These are phyloP conservation scores for Sphaerosporella brunnea DNA, from an alignment of 495 filamentous ascomycete genomes.

Conservation along the genomic window DNA sequence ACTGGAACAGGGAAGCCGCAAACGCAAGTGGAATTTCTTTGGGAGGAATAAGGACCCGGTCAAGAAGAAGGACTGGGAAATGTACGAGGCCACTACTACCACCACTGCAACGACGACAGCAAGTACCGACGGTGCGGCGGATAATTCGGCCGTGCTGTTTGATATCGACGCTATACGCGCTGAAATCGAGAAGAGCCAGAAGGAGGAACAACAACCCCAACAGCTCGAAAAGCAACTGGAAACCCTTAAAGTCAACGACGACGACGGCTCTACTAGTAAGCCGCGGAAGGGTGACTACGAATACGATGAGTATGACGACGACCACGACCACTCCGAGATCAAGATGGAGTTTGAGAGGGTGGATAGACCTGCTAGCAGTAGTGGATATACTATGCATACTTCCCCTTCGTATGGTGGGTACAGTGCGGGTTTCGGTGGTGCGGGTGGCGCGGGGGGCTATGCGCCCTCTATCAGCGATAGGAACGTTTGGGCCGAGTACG, in stretches of 20 bases:
- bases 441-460: slow-evolving; percentile 27
- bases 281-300: slow-evolving; percentile 5
- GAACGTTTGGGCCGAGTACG: slow-evolving; percentile 74
- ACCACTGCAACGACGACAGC: slow-evolving; percentile 6
- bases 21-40: slow-evolving; percentile 52
- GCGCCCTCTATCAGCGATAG: slow-evolving; percentile 35
- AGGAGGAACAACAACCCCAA: slow-evolving; percentile 44
- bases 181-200: slow-evolving; percentile 42
- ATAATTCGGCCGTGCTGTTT: slow-evolving; percentile 55
- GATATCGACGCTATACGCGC: slow-evolving; percentile 88
- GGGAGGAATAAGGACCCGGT: slow-evolving; percentile 53
- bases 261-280: too few relatives aligned
- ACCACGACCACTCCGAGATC: too few relatives aligned
- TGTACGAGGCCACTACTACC: slow-evolving; percentile 41
- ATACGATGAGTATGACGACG: slow-evolving; percentile 3
- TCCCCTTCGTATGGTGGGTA: neutral
- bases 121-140: slow-evolving; percentile 26
- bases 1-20: slow-evolving; percentile 52
- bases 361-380: neutral
- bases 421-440: neutral
- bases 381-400: neutral
- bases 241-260: slow-evolving; percentile 65
- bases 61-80: slow-evolving; percentile 86
- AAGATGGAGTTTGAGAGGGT: neutral
- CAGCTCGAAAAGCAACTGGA: slow-evolving; percentile 78